Conservation (phyloP, 2,329 filamentous ascomycete genomes). For the Xylariales sp. region DNA sequence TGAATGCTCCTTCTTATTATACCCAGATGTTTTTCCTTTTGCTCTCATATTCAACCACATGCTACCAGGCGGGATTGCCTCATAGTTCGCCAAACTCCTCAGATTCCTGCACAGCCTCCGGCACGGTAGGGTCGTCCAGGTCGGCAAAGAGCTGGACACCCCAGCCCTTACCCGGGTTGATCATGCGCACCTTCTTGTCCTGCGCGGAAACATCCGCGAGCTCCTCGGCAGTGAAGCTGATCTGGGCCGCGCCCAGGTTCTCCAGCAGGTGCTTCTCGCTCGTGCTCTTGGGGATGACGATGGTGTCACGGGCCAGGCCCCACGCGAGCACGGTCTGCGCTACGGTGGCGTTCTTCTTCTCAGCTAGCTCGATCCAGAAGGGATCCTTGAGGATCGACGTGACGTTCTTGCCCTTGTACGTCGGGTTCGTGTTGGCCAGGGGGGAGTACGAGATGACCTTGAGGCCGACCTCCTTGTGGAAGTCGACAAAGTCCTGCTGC, state of each 20-base stretch:
- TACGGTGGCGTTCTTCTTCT: slow-evolving; percentile 32
- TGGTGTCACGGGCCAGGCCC: slow-evolving; percentile 40
- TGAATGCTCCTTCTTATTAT: too few species aligned
- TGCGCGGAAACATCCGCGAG: slow-evolving; percentile 23
- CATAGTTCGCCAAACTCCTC: too few species aligned
- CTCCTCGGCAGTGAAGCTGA: slow-evolving; percentile 33
- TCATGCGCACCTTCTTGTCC: slow-evolving; percentile 29
- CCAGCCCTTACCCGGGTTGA: slow-evolving; percentile 32
- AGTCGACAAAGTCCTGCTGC: slow-evolving; percentile 43
- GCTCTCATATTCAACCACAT: too few species aligned
- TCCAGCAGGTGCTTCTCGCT: slow-evolving; percentile 36
- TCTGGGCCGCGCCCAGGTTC: slow-evolving; percentile 46
- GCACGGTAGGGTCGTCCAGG: slow-evolving; percentile 28
- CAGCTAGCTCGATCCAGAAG: slow-evolving; percentile 32
- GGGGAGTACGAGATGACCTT: slow-evolving; percentile 42
- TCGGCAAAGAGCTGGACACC: slow-evolving; percentile 33
- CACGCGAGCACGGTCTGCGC: slow-evolving; percentile 43
- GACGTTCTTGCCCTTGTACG: slow-evolving; percentile 30
- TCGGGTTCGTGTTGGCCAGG: slow-evolving; percentile 48
- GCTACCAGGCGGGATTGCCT: too few species aligned
- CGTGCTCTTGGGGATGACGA: slow-evolving; percentile 47
- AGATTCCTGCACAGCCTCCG: slow-evolving; percentile 13
- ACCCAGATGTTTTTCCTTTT: too few species aligned
- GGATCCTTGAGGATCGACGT: slow-evolving; percentile 33
- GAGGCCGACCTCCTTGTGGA: slow-evolving; percentile 36